Evolutionary conservation across 2,329 filamentous ascomycete species (phyloP), one percentile per base, ranked within the genome.

Genomic region (Epichloe amarillans): DNA sequence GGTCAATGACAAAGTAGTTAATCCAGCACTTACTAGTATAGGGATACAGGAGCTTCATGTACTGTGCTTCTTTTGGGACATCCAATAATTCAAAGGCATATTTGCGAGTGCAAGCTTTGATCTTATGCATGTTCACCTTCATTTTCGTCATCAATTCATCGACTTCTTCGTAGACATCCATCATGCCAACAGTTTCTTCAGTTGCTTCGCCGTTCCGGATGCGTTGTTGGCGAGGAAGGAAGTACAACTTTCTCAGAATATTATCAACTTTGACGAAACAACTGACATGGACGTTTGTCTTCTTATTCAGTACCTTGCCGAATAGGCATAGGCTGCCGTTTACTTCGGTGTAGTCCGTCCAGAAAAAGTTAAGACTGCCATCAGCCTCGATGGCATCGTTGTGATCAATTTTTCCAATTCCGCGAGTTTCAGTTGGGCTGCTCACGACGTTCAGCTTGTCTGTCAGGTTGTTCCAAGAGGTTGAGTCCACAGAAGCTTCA

Each of bases 261-360:
- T 96, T 96, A 72, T 98, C 90, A 19, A 98, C 74, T 66, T 97
- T 97, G 65, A 96, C 79, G 61, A 98, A 97, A 61, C 89, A 94
- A 68, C 93, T 98, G 53, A 89, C 84, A 63, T 87, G 90, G 42
- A 74, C 73, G 48, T 79, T 82, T 1, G 80, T 87, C 60, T 82
- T 85, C 66, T 90, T 95, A 70, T 96, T 89, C 60, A 89, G 82
- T 23, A 96, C 91, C 64, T 98, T 98, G 56, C 93, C 93, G 62
- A 98, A 97, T 11, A 98, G 76, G 65, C 89, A 97, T 10, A 98
- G 72, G 58, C 83, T 93, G 53, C 91, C 91, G 60, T 90, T 89
- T 63, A 95, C 74, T 64, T 98, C 93, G 1, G 85, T 88, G 62
- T 95, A 98, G 67, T 98, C 93, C 7, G 87, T 85, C 93, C 93